These are phyloP conservation scores for Aureobasidium melanogenum DNA, from an alignment of 2,329 filamentous ascomycete genomes.

Conservation along the genomic window DNA sequence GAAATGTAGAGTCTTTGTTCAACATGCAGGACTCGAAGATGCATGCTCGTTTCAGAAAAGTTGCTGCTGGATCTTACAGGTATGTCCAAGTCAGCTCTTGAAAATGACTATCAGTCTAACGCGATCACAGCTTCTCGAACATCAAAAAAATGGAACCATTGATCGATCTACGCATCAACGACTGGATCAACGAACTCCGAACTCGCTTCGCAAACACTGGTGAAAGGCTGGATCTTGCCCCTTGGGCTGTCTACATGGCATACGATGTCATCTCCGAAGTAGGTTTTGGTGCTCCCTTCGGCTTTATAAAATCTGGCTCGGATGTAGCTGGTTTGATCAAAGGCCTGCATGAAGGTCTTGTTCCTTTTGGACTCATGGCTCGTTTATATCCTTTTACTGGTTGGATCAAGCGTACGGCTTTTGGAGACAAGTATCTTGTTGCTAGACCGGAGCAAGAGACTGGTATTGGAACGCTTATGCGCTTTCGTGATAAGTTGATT, in stretches of 20 bases:
- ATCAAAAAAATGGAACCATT: constrained; percentile 49
- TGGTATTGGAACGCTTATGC: constrained; percentile 49
- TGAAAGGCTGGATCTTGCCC: constrained; percentile 45
- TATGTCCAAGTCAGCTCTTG: background rate
- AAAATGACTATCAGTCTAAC: background rate
- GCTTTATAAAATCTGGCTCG: constrained; percentile 44
- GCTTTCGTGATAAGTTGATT: constrained; percentile 48
- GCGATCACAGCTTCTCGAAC: constrained; percentile 38
- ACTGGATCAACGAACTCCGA: constrained; percentile 44
- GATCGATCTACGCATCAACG: constrained; percentile 41
- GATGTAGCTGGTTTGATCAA: constrained; percentile 48
- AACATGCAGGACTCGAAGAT: constrained; percentile 46
- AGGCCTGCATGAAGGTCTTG: constrained; percentile 45
- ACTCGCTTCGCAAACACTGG: constrained; percentile 37
- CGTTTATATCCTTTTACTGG: constrained; percentile 46
- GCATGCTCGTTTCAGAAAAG: constrained; percentile 46
- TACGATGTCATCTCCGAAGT: constrained; percentile 51
- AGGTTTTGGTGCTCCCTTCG: constrained; percentile 48
- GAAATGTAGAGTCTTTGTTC: constrained; percentile 47
- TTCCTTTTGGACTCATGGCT: constrained; percentile 43
- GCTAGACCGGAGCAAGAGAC: constrained; percentile 45
- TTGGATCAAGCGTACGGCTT: constrained; percentile 45
- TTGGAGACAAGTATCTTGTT: constrained; percentile 43
- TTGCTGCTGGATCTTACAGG: constrained; percentile 44
- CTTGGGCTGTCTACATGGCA: constrained; percentile 48